Base-by-base conservation (phyloP, 2,329 filamentous ascomycete genomes). In the Xylariaceae sp. region DNA sequence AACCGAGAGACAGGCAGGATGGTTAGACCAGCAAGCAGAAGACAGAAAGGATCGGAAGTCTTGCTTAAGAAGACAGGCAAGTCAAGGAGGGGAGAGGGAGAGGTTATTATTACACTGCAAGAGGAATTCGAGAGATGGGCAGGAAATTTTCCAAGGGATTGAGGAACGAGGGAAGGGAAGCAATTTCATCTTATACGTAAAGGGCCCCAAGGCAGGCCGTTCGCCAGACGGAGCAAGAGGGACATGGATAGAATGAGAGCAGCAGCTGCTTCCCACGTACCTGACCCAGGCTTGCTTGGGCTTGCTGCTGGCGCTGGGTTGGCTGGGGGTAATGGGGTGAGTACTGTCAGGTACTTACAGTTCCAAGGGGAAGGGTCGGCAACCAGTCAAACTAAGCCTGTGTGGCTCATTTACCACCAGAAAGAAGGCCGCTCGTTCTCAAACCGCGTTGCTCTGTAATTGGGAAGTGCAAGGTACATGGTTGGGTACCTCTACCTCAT, bases 181-280 rank as follows among this genome's bases (percentile, higher is more conserved):
- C 54, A 51, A 59, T 54, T 59, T 59, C 49, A 57, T 55, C 56
- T 59, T 59, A 60, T 60, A 60, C 53, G 51, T 50, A 46, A 47
- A 26, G n/a, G n/a, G n/a, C n/a, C n/a, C n/a, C n/a, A n/a, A n/a
- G 24, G 37, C 32, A 36, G 28, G 39, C 37, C 40, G 38, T 41
- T 26, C 43, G 40, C 43, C 39, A 47, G 41, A 40, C 34, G 41
- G 13, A 35, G 47, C 40, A 41, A 4, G 18, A 35, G 33, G 9
- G 7, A 18, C 34, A 12, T 18, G 11, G 22, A 26, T 11, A 26
- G 22, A 26, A 11, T 26, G 22, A 26, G 33, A n/a, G n/a, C n/a
- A n/a, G n/a, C n/a, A n/a, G n/a, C n/a, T n/a, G n/a, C n/a, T n/a
- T n/a, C n/a, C n/a, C n/a, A n/a, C n/a, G n/a, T n/a, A n/a, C n/a